These are phyloP conservation scores for Umbilicus rupestris DNA, from an alignment of 164 flowering plant species.

Conservation along the genomic window DNA sequence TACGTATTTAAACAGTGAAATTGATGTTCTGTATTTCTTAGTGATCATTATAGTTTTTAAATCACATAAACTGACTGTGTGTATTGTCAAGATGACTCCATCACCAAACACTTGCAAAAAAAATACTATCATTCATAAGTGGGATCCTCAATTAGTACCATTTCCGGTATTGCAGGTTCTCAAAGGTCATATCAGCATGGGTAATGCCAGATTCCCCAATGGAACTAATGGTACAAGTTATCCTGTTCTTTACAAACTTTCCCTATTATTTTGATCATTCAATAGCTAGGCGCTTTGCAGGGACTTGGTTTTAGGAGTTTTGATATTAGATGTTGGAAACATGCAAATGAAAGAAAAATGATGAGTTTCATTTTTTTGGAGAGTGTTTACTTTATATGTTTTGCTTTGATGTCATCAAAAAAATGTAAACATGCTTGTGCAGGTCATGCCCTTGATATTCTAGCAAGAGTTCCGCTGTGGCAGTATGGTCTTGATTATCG, in stretches of 20 bases:
- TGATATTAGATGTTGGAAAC: background rate
- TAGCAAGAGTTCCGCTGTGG: constrained; percentile 92
- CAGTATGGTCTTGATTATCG: constrained; percentile 94
- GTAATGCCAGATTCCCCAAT: constrained; percentile 79
- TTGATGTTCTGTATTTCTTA: background rate
- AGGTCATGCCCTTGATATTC: constrained; percentile 83
- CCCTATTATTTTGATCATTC: background rate
- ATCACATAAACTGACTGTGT: background rate
- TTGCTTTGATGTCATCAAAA: background rate
- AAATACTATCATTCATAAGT: background rate
- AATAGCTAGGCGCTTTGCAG: background rate
- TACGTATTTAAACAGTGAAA: background rate
- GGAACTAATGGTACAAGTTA: constrained; percentile 72
- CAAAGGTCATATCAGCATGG: constrained; percentile 88
- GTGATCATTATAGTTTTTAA: background rate
- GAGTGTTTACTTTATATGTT: background rate
- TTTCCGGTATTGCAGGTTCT: constrained; percentile 52
- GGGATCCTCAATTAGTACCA: background rate
- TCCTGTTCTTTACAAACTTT: background rate
- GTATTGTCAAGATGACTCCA: background rate
- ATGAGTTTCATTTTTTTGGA: background rate
- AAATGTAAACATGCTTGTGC: constrained; percentile 9
- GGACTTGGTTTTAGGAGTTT: background rate
- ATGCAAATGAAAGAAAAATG: too few relatives aligned
- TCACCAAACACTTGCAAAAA: background rate